Percentiles rank a stretch among this genome's conserved stretches.
Evolutionary conservation across 345 rosid species (phyloP).

Genomic region (Salix koriyanagi): DNA sequence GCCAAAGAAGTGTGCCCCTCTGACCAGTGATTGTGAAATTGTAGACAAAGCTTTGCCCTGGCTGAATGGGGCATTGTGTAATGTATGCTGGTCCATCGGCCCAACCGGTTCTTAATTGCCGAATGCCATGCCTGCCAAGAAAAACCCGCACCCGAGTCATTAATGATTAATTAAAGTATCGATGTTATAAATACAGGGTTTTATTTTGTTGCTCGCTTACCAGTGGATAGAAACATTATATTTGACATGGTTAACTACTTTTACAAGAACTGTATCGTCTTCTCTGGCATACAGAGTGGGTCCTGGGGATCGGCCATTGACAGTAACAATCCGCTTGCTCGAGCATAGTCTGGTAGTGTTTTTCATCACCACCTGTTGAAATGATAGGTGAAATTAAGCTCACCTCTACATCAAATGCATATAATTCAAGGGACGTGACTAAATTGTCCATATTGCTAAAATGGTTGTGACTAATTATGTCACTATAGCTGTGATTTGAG

Average conservation of each 20-base stretch:
- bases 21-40: slow-evolving; percentile 58
- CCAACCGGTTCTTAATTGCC: slow-evolving; percentile 77
- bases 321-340: slow-evolving; percentile 38
- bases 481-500: not conserved
- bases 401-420: not conserved
- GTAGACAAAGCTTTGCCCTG: slow-evolving; percentile 51
- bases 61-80: slow-evolving; percentile 74
- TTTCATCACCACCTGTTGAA: slow-evolving; percentile 38
- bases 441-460: not conserved
- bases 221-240: slow-evolving; percentile 65
- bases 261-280: slow-evolving; percentile 50
- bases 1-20: slow-evolving; percentile 72
- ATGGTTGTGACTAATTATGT: not conserved
- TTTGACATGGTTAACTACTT: slow-evolving; percentile 52
- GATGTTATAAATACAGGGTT: not conserved
- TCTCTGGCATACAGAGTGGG: slow-evolving; percentile 50
- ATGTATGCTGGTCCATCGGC: slow-evolving; percentile 79
- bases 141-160: not conserved
- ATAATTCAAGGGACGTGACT: not conserved
- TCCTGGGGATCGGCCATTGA: slow-evolving; percentile 50
- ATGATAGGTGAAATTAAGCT: not conserved
- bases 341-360: slow-evolving; percentile 37
- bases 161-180: not conserved
- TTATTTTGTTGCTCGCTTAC: slow-evolving; percentile 20
- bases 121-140: slow-evolving; percentile 65